A percentile compares a stretch with the other conserved stretches of the same genome.
phyloP scores from a whole-genome alignment of 768 basidiomycete genomes.

The Panaeolus papilionaceus region DNA sequence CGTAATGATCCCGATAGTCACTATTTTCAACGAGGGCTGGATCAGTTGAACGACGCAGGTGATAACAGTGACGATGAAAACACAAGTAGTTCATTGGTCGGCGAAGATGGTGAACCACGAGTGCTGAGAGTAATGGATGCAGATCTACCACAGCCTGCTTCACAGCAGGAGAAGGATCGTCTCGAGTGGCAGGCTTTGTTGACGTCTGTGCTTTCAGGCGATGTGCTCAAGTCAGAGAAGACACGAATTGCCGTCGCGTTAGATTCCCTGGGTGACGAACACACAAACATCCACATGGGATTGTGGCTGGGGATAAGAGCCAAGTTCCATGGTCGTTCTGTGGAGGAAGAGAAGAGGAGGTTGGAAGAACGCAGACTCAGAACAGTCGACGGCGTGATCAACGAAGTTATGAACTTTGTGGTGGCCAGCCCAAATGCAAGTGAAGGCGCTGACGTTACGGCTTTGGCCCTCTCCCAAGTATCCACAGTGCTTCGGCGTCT shows the following conservation, averaged over 20 bases:
- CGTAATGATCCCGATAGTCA: constrained; percentile 85
- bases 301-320: constrained; percentile 94
- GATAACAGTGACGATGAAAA: constrained; percentile 85
- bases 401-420: constrained; percentile 81
- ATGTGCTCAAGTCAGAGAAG: constrained; percentile 95
- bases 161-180: constrained; percentile 78
- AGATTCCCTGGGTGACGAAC: constrained; percentile 71
- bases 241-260: constrained; percentile 86
- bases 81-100: constrained; percentile 46
- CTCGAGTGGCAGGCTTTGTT: constrained; percentile 97
- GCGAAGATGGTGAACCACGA: constrained; percentile 55
- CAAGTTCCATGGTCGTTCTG: constrained; percentile 77
- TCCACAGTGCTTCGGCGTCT: constrained; percentile 73
- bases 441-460: constrained; percentile 42
- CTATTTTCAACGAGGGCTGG: constrained; percentile 76
- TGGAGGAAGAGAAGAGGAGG: constrained; percentile 81
- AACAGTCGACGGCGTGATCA: constrained; percentile 81
- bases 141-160: constrained; percentile 70
- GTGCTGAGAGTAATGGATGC: constrained; percentile 62
- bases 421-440: constrained; percentile 44
- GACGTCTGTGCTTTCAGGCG: constrained; percentile 90
- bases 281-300: constrained; percentile 68
- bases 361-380: constrained; percentile 86
- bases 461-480: constrained; percentile 66
- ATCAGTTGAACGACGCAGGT: constrained; percentile 68